Conservation (phyloP, 139 green algal species). For the Picochlorum sp. region DNA sequence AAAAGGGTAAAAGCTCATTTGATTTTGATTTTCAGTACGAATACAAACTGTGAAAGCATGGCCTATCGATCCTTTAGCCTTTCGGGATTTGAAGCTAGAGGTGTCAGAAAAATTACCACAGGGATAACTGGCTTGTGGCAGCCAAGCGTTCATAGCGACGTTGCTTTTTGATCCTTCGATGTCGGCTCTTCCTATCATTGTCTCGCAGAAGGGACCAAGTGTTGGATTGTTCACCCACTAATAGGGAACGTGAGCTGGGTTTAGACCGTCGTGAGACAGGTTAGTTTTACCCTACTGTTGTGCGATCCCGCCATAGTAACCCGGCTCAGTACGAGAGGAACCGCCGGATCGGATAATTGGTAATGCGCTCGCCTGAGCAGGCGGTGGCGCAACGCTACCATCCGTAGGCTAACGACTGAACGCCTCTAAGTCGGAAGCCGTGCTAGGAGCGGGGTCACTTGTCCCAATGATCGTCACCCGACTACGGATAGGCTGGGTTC, state of each 20-base stretch:
- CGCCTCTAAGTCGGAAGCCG: slow-evolving; percentile 74
- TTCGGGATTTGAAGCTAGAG: slow-evolving; percentile 83
- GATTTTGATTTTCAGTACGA: too few species aligned
- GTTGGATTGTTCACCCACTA: slow-evolving; percentile 71
- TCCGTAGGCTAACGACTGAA: slow-evolving; percentile 76
- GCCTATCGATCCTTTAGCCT: slow-evolving; percentile 88
- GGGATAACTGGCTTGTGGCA: slow-evolving; percentile 84
- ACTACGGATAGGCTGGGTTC: slow-evolving; percentile 60
- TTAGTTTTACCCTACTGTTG: slow-evolving; percentile 72
- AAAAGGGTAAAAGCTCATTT: too few species aligned
- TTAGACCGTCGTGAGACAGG: slow-evolving; percentile 56
- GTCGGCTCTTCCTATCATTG: slow-evolving; percentile 43
- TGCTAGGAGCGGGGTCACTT: slow-evolving; percentile 55
- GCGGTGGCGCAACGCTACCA: slow-evolving; percentile 77
- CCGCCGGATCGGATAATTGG: slow-evolving; percentile 76
- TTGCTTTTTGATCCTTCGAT: slow-evolving; percentile 18
- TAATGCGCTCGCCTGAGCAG: slow-evolving; percentile 71
- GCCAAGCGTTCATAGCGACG: slow-evolving; percentile 42
- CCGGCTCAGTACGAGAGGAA: slow-evolving; percentile 88
- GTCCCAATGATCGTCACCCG: slow-evolving; percentile 59
- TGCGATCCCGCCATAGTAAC: slow-evolving; percentile 73
- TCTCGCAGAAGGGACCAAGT: slow-evolving; percentile 60
- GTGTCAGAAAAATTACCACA: slow-evolving; percentile 87
- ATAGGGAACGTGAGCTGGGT: slow-evolving; percentile 77
- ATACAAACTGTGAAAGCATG: slow-evolving; percentile 63